Evolutionary conservation across 371 early-diverging fungal genomes (phyloP), one percentile per base, ranked within the genome.

Genomic region (Lichtheimia corymbifera): DNA sequence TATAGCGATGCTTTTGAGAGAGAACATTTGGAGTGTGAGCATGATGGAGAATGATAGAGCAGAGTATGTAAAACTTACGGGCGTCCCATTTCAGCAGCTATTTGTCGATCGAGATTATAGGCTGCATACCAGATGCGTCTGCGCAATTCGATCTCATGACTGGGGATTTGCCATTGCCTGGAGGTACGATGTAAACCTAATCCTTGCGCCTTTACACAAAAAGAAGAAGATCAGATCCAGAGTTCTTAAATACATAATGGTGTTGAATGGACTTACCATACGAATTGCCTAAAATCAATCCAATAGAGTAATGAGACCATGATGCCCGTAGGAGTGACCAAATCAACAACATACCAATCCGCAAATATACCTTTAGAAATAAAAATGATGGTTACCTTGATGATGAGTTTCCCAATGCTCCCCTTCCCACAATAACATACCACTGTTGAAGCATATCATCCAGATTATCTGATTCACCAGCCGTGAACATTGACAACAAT

Each of bases 41-140:
- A 35, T 35, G 0, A 35, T 35, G 35, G 9, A 35, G 11, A 11
- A 35, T 35, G 11, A 35, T 4, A 35, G 35, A 4, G 5, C 35
- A 11, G 9, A 11, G 5, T n/a, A n/a, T n/a, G 7, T 5, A n/a
- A 7, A 5, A 47, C 47, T 47, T 47, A 47, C 0, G 74, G 73
- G 2, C 72, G 63, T 13, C 74, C 76, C 30, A 75, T 35, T 42
- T 73, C 71, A 5, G 77, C 74, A 15, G 70, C 17, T 64, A 72
- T 68, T 75, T 73, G 74, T 41, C 72, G 57, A 55, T 80, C 81
- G 58, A 76, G 67, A 9, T 70, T 17, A 45, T 80, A 77, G 2
- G 61, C 55, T 17, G 63, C 59, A 55, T 68, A 77, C 76, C 78
- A 80, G 0, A 80, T 64, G 9, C 81, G 67, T 22, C 73, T 63